These are phyloP conservation scores for Malus fusca DNA, from an alignment of 306 rosid species.

Conservation along the genomic window DNA sequence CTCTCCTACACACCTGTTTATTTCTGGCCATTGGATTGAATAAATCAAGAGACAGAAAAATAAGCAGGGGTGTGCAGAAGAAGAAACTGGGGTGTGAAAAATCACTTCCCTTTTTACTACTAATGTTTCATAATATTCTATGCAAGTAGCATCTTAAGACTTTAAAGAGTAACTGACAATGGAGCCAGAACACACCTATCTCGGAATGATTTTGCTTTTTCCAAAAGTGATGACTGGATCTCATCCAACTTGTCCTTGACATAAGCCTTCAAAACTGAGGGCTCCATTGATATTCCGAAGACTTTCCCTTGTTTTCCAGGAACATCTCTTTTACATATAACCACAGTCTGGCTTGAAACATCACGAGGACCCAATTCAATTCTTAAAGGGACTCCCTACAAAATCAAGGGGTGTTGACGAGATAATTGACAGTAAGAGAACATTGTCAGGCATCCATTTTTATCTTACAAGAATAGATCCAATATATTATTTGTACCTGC, in stretches of 20 bases:
- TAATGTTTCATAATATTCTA: not conserved
- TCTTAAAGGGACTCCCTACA: conserved; percentile 94
- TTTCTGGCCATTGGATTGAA: too few relatives aligned
- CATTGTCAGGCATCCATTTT: not conserved
- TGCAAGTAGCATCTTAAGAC: not conserved
- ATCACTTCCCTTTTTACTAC: not conserved
- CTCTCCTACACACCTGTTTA: too few relatives aligned
- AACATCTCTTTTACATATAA: conserved; percentile 83
- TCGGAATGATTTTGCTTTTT: conserved; percentile 64
- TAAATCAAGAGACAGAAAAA: too few relatives aligned
- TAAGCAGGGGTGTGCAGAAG: too few relatives aligned
- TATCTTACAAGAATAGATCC: not conserved
- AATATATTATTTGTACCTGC: not conserved
- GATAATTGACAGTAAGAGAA: conserved; percentile 1
- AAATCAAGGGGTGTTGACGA: conserved; percentile 6
- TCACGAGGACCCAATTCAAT: conserved; percentile 97
- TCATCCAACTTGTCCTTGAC: conserved; percentile 78
- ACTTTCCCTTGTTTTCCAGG: conserved; percentile 96
- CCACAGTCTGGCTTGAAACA: conserved; percentile 77
- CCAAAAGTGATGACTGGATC: conserved; percentile 72
- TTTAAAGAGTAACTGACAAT: not conserved
- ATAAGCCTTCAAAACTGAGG: conserved; percentile 57
- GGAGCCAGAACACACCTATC: conserved; percentile 54
- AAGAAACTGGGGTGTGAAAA: too few relatives aligned
- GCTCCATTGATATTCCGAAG: conserved; percentile 90